Base-by-base conservation (phyloP, 2,329 filamentous ascomycete species). In the Colletotrichum coccodes region DNA sequence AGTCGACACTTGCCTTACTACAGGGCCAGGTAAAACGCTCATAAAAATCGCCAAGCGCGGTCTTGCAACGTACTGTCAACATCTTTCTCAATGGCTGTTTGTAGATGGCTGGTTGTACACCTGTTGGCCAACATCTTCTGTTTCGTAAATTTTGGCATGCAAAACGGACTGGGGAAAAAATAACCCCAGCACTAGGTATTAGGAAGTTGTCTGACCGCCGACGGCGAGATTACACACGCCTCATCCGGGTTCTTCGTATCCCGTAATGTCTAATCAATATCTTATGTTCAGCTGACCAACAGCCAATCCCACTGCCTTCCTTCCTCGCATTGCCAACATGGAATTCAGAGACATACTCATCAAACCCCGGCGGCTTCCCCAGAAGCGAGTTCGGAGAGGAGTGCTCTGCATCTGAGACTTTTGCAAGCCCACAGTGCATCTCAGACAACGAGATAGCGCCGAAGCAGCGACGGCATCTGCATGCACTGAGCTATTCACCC, bases 391-490 rank as follows among this genome's bases (percentile, higher is more conserved):
- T 59, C 54, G 62, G 62, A 64, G 44, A 46, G 9, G 36, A 28
- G n/a, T n/a, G n/a, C n/a, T 50, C 32, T n/a, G 47, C 53, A 65
- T 65, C 47, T 64, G 40, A 68, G 65, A 60, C 65, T 21, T 36
- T n/a, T 32, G 16, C 53, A 56, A 47, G 40, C 53, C 32, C 40
- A 47, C 54, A 54, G 57, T 16, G 34, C 61, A 65, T 65, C 47
- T 59, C 26, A 59, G 60, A 68, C 64, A 64, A 44, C 36, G 40
- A 21, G 50, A 18, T n/a, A 16, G 28, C 30, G 44, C 36, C 23
- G 57, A 46, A 36, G 26, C 54, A 36, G 21, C 52, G 21, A 26
- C 30, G 34, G 44, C 42, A 36, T 47, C 46, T 59, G 14, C 46
- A 44, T 58, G 36, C 60, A 30, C 9, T n/a, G 23, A 23, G 21